A percentile compares a stretch with the other conserved stretches of the same genome.
Evolutionary conservation across 305 asterid species (phyloP).

Genomic region (Fraxinus nigra): DNA sequence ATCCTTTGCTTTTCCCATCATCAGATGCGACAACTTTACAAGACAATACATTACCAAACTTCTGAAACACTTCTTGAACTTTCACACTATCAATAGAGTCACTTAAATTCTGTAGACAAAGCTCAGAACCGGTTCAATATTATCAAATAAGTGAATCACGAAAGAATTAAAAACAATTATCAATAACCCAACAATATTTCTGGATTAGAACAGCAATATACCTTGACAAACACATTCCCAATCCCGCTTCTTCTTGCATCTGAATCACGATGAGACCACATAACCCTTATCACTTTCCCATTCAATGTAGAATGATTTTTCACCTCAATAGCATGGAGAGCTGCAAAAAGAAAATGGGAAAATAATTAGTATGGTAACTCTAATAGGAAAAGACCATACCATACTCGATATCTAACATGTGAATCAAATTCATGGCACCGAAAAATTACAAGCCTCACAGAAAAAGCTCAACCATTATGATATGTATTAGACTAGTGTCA

Average conservation of each 20-base stretch:
- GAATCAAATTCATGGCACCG: background rate
- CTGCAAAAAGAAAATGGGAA: constrained; percentile 28
- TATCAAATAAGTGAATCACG: constrained; percentile 11
- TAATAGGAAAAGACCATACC: background rate
- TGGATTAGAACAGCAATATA: constrained; percentile 19
- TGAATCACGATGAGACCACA: constrained; percentile 84
- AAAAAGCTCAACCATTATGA: background rate
- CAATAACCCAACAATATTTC: background rate
- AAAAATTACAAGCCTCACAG: constrained; percentile 9
- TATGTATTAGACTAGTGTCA: background rate
- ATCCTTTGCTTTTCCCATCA: constrained; percentile 89
- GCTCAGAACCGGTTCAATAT: background rate
- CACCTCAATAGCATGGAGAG: constrained; percentile 57
- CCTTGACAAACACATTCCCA: constrained; percentile 92
- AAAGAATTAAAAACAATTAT: constrained; percentile 4
- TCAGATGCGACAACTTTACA: constrained; percentile 70
- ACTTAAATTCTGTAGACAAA: constrained; percentile 58
- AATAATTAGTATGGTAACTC: background rate
- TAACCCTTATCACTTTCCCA: constrained; percentile 72
- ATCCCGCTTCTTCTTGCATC: constrained; percentile 73
- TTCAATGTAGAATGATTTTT: constrained; percentile 62
- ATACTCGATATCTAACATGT: background rate
- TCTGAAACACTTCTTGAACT: constrained; percentile 76
- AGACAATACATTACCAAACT: constrained; percentile 66
- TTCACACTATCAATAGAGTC: constrained; percentile 54